Conservation (phyloP, 2,329 filamentous ascomycete genomes). For the Tolypocladium ophioglossoides region DNA sequence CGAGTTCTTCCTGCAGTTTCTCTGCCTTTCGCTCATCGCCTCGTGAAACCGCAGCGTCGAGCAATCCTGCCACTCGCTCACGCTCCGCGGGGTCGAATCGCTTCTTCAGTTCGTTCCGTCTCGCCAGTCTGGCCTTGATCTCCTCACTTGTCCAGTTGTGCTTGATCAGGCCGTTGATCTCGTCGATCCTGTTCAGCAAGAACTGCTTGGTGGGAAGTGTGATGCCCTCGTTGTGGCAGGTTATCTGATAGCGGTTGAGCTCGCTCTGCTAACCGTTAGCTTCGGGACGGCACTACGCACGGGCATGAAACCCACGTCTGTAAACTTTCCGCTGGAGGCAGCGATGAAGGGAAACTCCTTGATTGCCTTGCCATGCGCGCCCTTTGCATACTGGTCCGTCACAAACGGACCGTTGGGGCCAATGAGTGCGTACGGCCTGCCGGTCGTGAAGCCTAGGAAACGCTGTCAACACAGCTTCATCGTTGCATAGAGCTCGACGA, state of each 20-base stretch:
- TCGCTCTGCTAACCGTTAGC: slow-evolving; percentile 47
- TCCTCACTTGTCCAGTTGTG: slow-evolving; percentile 77
- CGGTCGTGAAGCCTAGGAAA: slow-evolving; percentile 58
- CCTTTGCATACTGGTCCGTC: slow-evolving; percentile 75
- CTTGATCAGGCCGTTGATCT: slow-evolving; percentile 70
- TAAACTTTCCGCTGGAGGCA: slow-evolving; percentile 76
- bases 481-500: background rate
- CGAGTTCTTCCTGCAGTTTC: slow-evolving; percentile 48
- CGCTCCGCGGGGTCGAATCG: slow-evolving; percentile 59
- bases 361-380: slow-evolving; percentile 72
- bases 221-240: slow-evolving; percentile 61
- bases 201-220: slow-evolving; percentile 62
- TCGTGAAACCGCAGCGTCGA: slow-evolving; percentile 54
- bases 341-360: slow-evolving; percentile 84
- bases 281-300: background rate
- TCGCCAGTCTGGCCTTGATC: slow-evolving; percentile 66
- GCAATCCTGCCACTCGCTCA: slow-evolving; percentile 51
- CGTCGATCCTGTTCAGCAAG: slow-evolving; percentile 61
- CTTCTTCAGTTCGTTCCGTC: slow-evolving; percentile 56
- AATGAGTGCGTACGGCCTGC: slow-evolving; percentile 75
- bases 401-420: slow-evolving; percentile 67
- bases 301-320: slow-evolving; percentile 47
- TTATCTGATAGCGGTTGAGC: slow-evolving; percentile 69
- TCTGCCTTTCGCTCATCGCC: slow-evolving; percentile 49
- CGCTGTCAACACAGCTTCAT: slow-evolving; percentile 3